Evolutionary conservation across 2,329 filamentous ascomycete species (phyloP).

Genomic region (Mycosphaerella sp.): DNA sequence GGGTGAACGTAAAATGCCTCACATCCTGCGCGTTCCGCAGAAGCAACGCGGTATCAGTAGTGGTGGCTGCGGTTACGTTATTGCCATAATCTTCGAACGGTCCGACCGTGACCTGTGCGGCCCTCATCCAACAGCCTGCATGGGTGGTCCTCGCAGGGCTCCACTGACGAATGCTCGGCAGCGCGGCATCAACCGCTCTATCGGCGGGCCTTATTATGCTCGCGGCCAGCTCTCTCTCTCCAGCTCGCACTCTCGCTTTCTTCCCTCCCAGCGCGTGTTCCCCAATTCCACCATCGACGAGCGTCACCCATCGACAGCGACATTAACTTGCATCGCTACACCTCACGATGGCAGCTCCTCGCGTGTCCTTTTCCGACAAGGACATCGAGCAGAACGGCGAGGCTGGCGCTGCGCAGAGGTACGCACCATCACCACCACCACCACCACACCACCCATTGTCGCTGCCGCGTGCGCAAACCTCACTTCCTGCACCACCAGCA

Average conservation of each 20-base stretch:
- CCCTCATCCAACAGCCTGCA: conserved; percentile 4
- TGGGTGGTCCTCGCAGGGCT: conserved; percentile 6
- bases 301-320: conserved; percentile 19
- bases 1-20: conserved; percentile 15
- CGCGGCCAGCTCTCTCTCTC: conserved; percentile 3
- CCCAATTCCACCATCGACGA: conserved; percentile 9
- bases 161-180: conserved; percentile 19
- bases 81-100: conserved; percentile 20
- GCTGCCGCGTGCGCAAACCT: not conserved
- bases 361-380: conserved; percentile 37
- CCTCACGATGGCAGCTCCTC: conserved; percentile 34
- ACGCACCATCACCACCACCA: conserved; percentile 4
- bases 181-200: conserved; percentile 16
- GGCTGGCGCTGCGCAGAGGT: conserved; percentile 22
- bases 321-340: conserved; percentile 31
- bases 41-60: conserved; percentile 14
- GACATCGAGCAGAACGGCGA: conserved; percentile 36
- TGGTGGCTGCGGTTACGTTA: conserved; percentile 16
- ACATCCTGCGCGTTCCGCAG: not conserved
- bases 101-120: conserved; percentile 16
- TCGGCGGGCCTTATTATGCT: conserved; percentile 4
- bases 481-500: not conserved
- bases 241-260: not conserved
- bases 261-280: conserved; percentile 17
- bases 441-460: conserved; percentile 1